Base-by-base conservation (phyloP, 2,329 filamentous ascomycete genomes). In the Dothideomycetes sp. region DNA sequence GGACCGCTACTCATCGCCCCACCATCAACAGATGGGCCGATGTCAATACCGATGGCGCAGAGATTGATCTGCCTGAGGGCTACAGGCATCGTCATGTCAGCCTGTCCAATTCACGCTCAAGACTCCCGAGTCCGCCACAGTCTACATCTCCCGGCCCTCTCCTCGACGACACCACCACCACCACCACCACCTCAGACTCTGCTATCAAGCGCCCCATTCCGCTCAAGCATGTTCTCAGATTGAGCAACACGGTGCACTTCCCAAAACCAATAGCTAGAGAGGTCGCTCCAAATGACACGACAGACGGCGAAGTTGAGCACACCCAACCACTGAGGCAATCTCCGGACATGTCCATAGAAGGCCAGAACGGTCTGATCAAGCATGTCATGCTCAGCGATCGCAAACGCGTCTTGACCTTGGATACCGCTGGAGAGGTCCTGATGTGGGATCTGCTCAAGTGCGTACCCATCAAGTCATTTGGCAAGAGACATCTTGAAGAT, bases 371-470 rank as follows among this genome's bases (percentile, higher is more conserved):
- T 8, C 66, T 98, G 39, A 86, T 96, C 46, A 98, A 96, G 62
- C 84, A 95, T 60, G 80, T 82, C 53, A 73, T 96, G 51, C 70
- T 98, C 46, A 96, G 94, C 60, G 89, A 98, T 58, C 76, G 89
- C 50, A 82, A 84, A 55, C 76, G 87, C 45, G 88, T 93, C 4
- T 68, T 98, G 49, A 98, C 91, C 0, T 68, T 94, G 38, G 91
- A 98, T 60, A 95, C 91, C 2, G 88, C 89, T 1, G 91, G 91
- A 12, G 91, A 98, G 56, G 88, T 96, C 3, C 68, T 95, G 33
- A 65, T 98, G 49, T 98, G 91, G 91, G 91, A 98, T 69, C 68
- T 98, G 27, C 72, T 98, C 32, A 78, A 82, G 80, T 96, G 91
- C 57, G 74, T 82, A 55, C 86, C 86, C 0, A 79, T 96, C 41